Base-by-base conservation (phyloP, 257 asterid species). In the Plantago elongata region DNA sequence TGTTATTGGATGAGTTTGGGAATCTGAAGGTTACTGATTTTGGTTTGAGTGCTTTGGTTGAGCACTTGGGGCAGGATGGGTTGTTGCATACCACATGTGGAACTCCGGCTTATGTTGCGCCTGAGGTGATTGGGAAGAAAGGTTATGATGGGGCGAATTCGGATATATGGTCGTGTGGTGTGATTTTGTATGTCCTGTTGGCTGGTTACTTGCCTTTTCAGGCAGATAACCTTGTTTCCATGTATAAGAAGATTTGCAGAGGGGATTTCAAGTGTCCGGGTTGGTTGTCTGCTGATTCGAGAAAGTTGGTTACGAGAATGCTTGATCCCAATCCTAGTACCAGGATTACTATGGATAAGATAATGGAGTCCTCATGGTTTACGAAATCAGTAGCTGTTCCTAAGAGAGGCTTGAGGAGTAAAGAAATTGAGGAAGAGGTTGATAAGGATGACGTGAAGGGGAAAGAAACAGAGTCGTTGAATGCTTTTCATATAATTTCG, bases 151-250 rank as follows among this genome's bases (percentile, higher is more conserved):
- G 89, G 0, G 77, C 84, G 2, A 83, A 73, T 18, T 84, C 81
- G 1, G 89, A 83, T 67, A 75, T 83, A 7, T 83, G 84, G 89
- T 83, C 89, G 0, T 83, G 86, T 22, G 86, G 89, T 5, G 89
- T 83, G 0, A 67, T 83, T 8, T 74, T 80, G 0, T 83, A 65
- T 50, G 86, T 80, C 0, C 74, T 80, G 0, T 18, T 83, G 22
- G 86, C 86, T 1, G 86, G 89, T 9, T 79, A 60, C 55, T 65
- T 80, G 15, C 89, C 89, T 3, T 83, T 83, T 42, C 84, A 75
- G 16, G 86, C 77, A 0, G 84, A 75, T 9, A 83, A 79, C 15
- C 30, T 83, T 6, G 61, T 83, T 9, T 45, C 77, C 0, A 75
- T 83, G 86, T 83, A 83, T 27, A 55, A 69, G 29, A 80, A 75